A percentile compares a stretch with the other conserved stretches of the same genome.
These are phyloP conservation scores for Penicillium olsonii DNA, from an alignment of 2,329 filamentous ascomycete genomes.

Conservation along the genomic window DNA sequence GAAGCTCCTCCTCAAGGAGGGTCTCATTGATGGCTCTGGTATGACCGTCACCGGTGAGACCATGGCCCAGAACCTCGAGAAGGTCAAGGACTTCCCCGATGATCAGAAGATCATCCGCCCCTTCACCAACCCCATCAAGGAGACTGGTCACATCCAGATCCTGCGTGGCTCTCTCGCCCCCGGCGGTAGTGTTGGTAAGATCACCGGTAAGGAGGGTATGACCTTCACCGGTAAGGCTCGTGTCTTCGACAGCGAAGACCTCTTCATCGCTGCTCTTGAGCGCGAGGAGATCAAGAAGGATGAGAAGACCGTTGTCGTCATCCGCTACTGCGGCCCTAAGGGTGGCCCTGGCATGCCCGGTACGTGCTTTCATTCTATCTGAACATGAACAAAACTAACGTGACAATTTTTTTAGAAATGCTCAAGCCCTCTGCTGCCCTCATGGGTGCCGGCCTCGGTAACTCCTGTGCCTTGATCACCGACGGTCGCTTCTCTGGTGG, in stretches of 20 bases:
- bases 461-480: constrained; percentile 71
- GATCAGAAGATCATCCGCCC: constrained; percentile 72
- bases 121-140: constrained; percentile 68
- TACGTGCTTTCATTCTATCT: constrained; percentile 17
- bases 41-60: constrained; percentile 64
- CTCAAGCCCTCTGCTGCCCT: constrained; percentile 71
- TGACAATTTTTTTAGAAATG: constrained; percentile 66
- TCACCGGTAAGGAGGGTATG: constrained; percentile 73
- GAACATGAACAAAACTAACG: constrained; percentile 56
- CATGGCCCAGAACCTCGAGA: constrained; percentile 59
- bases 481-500: constrained; percentile 86
- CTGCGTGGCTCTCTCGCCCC: constrained; percentile 69
- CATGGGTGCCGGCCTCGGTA: constrained; percentile 71
- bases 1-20: constrained; percentile 60
- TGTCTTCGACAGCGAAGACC: constrained; percentile 70
- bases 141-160: constrained; percentile 72
- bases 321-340: constrained; percentile 73
- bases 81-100: constrained; percentile 63
- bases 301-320: constrained; percentile 75
- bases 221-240: constrained; percentile 69
- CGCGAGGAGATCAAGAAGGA: constrained; percentile 70
- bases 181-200: constrained; percentile 71
- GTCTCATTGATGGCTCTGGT: constrained; percentile 59
- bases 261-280: constrained; percentile 69
- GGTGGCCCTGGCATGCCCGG: constrained; percentile 70